Evolutionary conservation across 2,329 filamentous ascomycete genomes (phyloP).

Genomic region (Ascochyta fabae): DNA sequence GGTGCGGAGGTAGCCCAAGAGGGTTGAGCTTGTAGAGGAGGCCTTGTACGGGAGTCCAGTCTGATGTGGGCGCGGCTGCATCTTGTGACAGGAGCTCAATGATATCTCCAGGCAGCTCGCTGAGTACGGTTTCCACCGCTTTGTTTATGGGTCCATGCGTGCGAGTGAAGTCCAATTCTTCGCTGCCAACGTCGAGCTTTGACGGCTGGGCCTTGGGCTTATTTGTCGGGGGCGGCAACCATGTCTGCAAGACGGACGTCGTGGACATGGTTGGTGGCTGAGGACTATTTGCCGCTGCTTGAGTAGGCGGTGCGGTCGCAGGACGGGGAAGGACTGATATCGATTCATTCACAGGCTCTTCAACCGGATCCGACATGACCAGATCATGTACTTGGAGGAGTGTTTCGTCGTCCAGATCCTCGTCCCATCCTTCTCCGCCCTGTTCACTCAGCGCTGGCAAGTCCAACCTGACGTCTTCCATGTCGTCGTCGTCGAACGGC

Average conservation of each 20-base stretch:
- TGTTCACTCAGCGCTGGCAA: slow-evolving; percentile 17
- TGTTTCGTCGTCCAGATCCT: slow-evolving; percentile 44
- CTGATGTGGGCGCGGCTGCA: slow-evolving; percentile 19
- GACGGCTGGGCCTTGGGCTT: background rate
- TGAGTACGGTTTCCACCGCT: slow-evolving; percentile 31
- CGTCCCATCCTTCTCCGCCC: slow-evolving; percentile 31
- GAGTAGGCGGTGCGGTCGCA: slow-evolving; percentile 9
- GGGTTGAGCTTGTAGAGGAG: slow-evolving; percentile 44
- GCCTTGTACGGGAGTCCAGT: slow-evolving; percentile 36
- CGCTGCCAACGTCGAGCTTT: background rate
- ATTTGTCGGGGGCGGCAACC: background rate
- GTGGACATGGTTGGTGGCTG: background rate
- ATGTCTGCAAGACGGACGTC: background rate
- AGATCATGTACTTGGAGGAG: slow-evolving; percentile 39
- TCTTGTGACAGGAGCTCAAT: slow-evolving; percentile 46
- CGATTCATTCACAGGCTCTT: slow-evolving; percentile 10
- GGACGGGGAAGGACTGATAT: background rate
- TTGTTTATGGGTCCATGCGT: slow-evolving; percentile 42
- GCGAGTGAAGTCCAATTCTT: slow-evolving; percentile 26
- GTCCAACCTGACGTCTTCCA: slow-evolving; percentile 16
- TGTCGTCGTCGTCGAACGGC: slow-evolving; percentile 41
- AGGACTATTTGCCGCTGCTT: background rate
- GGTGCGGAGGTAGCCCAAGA: slow-evolving; percentile 41
- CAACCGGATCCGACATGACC: slow-evolving; percentile 35
- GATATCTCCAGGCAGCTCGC: slow-evolving; percentile 34